A percentile compares a stretch with the other conserved stretches of the same genome.
Evolutionary conservation across 2,329 filamentous ascomycete genomes (phyloP).

Genomic region (Eutypa lata): DNA sequence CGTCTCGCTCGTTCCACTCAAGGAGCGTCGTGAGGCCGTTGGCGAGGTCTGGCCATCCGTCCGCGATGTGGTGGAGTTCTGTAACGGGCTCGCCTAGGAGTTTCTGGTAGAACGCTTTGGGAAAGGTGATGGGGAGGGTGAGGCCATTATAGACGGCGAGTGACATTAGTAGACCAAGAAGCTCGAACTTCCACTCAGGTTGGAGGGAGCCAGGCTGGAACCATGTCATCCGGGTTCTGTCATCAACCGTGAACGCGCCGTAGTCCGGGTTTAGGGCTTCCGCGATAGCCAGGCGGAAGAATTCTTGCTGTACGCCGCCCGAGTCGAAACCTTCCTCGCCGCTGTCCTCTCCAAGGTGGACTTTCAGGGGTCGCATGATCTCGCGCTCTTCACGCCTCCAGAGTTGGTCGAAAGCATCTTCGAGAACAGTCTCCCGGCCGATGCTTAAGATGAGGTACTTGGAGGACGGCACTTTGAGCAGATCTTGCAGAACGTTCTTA

Average conservation of each 20-base stretch:
- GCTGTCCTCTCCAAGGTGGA: constrained; percentile 76
- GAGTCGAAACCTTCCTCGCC: constrained; percentile 91
- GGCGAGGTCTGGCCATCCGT: constrained; percentile 82
- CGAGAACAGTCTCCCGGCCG: constrained; percentile 62
- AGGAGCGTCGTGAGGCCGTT: constrained; percentile 71
- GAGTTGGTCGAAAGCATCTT: constrained; percentile 80
- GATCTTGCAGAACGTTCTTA: constrained; percentile 58
- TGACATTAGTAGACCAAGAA: constrained; percentile 83
- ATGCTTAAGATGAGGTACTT: constrained; percentile 71
- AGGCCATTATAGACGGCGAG: constrained; percentile 91
- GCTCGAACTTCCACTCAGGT: constrained; percentile 84
- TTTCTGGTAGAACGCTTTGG: constrained; percentile 77
- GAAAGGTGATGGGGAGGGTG: constrained; percentile 86
- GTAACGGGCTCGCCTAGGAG: constrained; percentile 68
- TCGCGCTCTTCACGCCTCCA: constrained; percentile 84
- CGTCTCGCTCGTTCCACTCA: constrained; percentile 72
- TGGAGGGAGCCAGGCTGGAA: constrained; percentile 81
- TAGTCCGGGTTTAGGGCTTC: constrained; percentile 76
- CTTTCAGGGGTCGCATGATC: constrained; percentile 79
- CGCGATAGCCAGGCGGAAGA: constrained; percentile 80
- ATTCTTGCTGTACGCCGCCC: constrained; percentile 94
- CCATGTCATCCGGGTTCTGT: constrained; percentile 77
- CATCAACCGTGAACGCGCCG: constrained; percentile 77
- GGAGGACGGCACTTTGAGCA: constrained; percentile 63
- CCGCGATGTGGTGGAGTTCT: constrained; percentile 71